Evolutionary conservation across 345 rosid species (phyloP).

Genomic region (Toxicodendron radicans): DNA sequence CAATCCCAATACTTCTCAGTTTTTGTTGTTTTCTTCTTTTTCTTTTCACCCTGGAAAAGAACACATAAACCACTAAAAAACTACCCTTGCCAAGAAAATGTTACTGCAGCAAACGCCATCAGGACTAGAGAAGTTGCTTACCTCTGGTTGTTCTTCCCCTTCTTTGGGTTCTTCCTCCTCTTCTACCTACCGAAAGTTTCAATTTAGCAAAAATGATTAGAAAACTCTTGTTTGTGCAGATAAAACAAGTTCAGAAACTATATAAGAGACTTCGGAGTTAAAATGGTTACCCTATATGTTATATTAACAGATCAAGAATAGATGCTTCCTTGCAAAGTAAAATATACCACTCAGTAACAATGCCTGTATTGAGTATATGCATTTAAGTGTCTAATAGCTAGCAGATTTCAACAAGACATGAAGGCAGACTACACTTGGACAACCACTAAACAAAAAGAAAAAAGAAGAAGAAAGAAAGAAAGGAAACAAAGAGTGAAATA

Average conservation of each 20-base stretch:
- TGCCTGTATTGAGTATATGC: neutral
- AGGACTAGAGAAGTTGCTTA: conserved; percentile 22
- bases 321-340: neutral
- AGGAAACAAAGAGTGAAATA: neutral
- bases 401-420: neutral
- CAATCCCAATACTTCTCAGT: conserved; percentile 98
- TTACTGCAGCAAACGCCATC: neutral
- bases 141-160: conserved; percentile 84
- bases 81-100: neutral
- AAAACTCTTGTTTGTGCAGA: neutral
- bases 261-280: neutral
- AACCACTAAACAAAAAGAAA: neutral
- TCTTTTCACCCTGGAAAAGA: conserved; percentile 64
- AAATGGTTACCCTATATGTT: neutral
- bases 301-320: neutral
- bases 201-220: neutral
- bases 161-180: conserved; percentile 85
- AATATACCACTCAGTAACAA: neutral
- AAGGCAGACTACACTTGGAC: neutral
- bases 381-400: neutral
- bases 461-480: neutral
- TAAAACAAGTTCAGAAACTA: neutral
- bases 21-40: conserved; percentile 78
- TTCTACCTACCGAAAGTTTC: conserved; percentile 60
- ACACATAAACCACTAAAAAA: conserved; percentile 20